Conservation (phyloP, 1,139 yeast genomes). For the Kurtzmaniella quercitrusa region DNA sequence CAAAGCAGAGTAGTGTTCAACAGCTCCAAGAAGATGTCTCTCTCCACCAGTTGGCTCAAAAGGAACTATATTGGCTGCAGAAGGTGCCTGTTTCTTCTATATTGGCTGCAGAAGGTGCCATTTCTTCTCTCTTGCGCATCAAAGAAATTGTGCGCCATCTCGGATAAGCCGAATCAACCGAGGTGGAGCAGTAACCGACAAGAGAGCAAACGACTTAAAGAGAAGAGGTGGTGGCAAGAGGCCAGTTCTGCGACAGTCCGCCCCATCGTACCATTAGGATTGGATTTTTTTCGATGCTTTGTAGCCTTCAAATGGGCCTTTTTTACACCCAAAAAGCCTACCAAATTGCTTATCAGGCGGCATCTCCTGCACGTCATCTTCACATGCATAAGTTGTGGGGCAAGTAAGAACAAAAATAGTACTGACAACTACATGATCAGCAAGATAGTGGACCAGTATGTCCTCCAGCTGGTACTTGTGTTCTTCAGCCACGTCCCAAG, state of each 20-base stretch:
- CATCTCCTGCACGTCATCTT: background rate
- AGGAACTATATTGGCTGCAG: too few relatives aligned
- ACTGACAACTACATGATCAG: background rate
- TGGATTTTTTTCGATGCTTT: too few relatives aligned
- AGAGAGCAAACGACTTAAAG: background rate
- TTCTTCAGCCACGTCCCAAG: slow-evolving; percentile 52
- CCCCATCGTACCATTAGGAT: too few relatives aligned
- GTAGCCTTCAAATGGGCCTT: too few relatives aligned
- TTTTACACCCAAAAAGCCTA: background rate
- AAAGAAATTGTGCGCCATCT: background rate
- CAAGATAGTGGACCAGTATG: slow-evolving; percentile 6
- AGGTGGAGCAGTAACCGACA: background rate
- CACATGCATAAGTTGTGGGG: background rate
- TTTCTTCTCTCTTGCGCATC: too few relatives aligned
- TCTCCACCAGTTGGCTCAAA: too few relatives aligned
- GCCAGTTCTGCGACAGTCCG: too few relatives aligned
- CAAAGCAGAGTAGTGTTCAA: too few relatives aligned
- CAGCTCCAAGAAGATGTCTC: too few relatives aligned
- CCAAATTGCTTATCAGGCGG: background rate
- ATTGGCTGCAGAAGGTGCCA: too few relatives aligned
- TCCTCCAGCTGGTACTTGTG: slow-evolving; percentile 22
- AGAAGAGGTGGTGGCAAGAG: too few relatives aligned
- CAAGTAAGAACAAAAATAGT: background rate
- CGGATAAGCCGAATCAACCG: background rate
- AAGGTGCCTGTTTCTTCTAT: too few relatives aligned